Conservation (phyloP, 495 filamentous ascomycete species). For the Aspergillus conjunctus region DNA sequence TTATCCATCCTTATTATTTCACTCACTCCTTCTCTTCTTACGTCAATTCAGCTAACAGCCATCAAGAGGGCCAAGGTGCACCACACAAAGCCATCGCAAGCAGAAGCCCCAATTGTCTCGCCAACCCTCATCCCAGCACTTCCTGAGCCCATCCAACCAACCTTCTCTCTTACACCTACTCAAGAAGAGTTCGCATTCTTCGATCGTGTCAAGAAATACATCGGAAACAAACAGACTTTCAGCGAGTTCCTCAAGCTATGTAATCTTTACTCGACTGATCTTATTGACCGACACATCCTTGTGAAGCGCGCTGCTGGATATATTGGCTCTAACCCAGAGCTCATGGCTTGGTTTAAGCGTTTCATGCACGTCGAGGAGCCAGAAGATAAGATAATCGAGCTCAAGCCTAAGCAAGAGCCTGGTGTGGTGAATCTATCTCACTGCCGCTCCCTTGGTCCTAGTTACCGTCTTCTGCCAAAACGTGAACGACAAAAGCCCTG, state of each 20-base stretch:
- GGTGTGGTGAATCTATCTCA: slow-evolving; percentile 86
- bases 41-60: slow-evolving; percentile 22
- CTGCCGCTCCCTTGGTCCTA: slow-evolving; percentile 89
- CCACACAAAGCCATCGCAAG: slow-evolving; percentile 60
- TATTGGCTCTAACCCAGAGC: slow-evolving; percentile 83
- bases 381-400: slow-evolving; percentile 75
- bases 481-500: slow-evolving; percentile 84
- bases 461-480: slow-evolving; percentile 89
- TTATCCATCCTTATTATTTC: background rate
- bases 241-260: slow-evolving; percentile 95
- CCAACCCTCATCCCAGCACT: slow-evolving; percentile 84
- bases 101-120: slow-evolving; percentile 72
- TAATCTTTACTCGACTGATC: slow-evolving; percentile 87
- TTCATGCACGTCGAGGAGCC: slow-evolving; percentile 73
- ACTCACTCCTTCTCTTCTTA: background rate
- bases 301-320: slow-evolving; percentile 80
- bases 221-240: slow-evolving; percentile 86
- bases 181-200: slow-evolving; percentile 92
- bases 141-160: slow-evolving; percentile 81
- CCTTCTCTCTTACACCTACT: slow-evolving; percentile 54
- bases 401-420: slow-evolving; percentile 68
- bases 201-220: slow-evolving; percentile 93
- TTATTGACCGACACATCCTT: slow-evolving; percentile 80
- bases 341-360: slow-evolving; percentile 80
- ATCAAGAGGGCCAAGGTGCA: slow-evolving; percentile 63